These are phyloP conservation scores for Cercospora citrullina DNA, from an alignment of 2,329 filamentous ascomycete genomes.

Conservation along the genomic window DNA sequence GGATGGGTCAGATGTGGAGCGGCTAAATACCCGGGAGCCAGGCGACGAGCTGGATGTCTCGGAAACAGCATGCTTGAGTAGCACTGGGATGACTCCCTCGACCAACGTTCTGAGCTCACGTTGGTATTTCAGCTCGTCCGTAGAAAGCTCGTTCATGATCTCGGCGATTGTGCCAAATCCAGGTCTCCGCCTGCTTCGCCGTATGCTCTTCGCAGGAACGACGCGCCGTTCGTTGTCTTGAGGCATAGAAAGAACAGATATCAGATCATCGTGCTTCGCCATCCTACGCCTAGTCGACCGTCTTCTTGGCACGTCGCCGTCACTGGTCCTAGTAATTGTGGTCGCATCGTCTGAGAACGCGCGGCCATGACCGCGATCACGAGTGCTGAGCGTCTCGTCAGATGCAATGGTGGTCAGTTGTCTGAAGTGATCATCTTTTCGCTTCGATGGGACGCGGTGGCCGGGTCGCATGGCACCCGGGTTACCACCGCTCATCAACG, in stretches of 20 bases:
- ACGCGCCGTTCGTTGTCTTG: constrained; percentile 65
- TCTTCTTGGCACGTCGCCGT: constrained; percentile 35
- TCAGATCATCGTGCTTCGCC: constrained; percentile 85
- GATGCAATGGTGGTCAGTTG: constrained; percentile 61
- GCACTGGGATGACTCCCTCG: constrained; percentile 90
- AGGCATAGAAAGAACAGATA: constrained; percentile 78
- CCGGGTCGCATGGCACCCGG: constrained; percentile 12
- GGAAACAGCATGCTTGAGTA: constrained; percentile 80
- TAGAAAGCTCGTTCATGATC: constrained; percentile 74
- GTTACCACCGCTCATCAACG: constrained; percentile 27
- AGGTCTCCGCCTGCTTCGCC: constrained; percentile 66
- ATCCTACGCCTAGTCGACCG: constrained; percentile 60
- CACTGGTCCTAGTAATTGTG: constrained; percentile 32
- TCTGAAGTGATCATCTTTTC: constrained; percentile 16
- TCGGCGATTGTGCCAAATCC: constrained; percentile 70
- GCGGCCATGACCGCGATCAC: constrained; percentile 25
- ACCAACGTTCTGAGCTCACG: constrained; percentile 90
- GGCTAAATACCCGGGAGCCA: constrained; percentile 31
- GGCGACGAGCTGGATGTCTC: constrained; percentile 57
- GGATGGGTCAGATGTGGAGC: constrained; percentile 54
- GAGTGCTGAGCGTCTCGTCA: constrained; percentile 51
- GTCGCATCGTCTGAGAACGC: constrained; percentile 36
- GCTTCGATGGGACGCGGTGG: constrained; percentile 17
- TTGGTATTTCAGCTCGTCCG: constrained; percentile 85
- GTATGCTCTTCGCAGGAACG: constrained; percentile 74